These are phyloP conservation scores for Metschnikowia reukaufii DNA, from an alignment of 805 yeast species.

Conservation along the genomic window DNA sequence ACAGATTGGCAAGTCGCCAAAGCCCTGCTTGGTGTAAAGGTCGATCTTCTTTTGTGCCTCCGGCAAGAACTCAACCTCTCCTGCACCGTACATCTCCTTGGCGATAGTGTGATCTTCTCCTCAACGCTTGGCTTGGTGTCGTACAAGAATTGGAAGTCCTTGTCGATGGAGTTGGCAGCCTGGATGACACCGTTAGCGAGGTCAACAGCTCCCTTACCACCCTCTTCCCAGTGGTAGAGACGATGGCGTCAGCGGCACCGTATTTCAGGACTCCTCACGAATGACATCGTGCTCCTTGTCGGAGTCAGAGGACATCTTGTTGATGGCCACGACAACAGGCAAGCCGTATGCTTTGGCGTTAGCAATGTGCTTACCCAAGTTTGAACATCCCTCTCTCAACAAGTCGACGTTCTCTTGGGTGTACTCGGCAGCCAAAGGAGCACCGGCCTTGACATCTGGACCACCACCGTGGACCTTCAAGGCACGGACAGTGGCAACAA, in stretches of 20 bases:
- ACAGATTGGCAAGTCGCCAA: slow-evolving; percentile 76
- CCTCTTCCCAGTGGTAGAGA: slow-evolving; percentile 85
- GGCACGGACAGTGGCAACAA: slow-evolving; percentile 84
- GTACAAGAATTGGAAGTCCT: slow-evolving; percentile 55
- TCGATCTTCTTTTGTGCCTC: slow-evolving; percentile 70
- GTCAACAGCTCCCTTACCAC: slow-evolving; percentile 78
- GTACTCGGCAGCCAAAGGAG: slow-evolving; percentile 72
- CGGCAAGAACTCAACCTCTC: slow-evolving; percentile 64
- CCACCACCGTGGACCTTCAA: slow-evolving; percentile 88
- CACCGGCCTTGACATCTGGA: slow-evolving; percentile 84
- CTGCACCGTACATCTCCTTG: slow-evolving; percentile 76
- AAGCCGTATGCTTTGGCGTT: slow-evolving; percentile 72
- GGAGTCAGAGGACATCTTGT: slow-evolving; percentile 74
- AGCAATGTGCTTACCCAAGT: slow-evolving; percentile 72
- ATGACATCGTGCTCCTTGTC: slow-evolving; percentile 67
- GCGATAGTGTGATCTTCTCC: slow-evolving; percentile 68
- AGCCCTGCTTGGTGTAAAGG: slow-evolving; percentile 70
- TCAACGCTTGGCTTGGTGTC: slow-evolving; percentile 55
- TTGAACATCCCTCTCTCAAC: slow-evolving; percentile 68
- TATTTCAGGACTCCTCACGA: slow-evolving; percentile 67
- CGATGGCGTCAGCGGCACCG: slow-evolving; percentile 78
- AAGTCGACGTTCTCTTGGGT: slow-evolving; percentile 68
- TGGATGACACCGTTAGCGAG: slow-evolving; percentile 70
- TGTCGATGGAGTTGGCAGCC: slow-evolving; percentile 51
- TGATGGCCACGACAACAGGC: slow-evolving; percentile 81